A percentile compares a stretch with the other conserved stretches of the same genome.
Conservation (phyloP, 129 eudicot species). For the Centella asiatica region DNA sequence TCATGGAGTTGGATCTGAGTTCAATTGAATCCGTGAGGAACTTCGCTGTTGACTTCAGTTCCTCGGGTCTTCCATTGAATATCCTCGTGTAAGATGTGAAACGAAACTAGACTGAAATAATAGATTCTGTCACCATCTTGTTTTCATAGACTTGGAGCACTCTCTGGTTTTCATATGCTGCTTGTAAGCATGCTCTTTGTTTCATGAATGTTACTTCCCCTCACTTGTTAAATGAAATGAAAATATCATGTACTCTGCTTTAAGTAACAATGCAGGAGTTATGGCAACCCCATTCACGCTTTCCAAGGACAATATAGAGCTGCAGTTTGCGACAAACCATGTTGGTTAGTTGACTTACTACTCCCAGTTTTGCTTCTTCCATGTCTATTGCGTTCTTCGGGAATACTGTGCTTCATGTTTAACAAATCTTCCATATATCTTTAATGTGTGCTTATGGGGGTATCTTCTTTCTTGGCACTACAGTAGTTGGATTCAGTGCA, state of each 20-base stretch:
- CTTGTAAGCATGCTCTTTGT: neutral
- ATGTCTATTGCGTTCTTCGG: neutral
- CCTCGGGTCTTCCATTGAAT: conserved; percentile 48
- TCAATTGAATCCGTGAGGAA: conserved; percentile 44
- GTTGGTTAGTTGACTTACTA: conserved; percentile 23
- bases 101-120: neutral
- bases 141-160: neutral
- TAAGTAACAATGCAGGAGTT: conserved; percentile 48
- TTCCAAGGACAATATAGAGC: conserved; percentile 48
- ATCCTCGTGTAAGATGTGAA: conserved; percentile 53
- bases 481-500: neutral
- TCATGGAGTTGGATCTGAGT: conserved; percentile 64
- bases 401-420: neutral
- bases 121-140: neutral
- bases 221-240: neutral
- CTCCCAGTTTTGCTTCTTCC: neutral
- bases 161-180: neutral
- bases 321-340: conserved; percentile 55
- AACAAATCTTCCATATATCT: neutral
- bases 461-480: neutral
- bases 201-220: neutral
- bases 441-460: too few relatives aligned
- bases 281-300: conserved; percentile 50
- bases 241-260: neutral
- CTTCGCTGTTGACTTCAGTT: conserved; percentile 36